Base-by-base conservation (phyloP, 2,329 filamentous ascomycete genomes). In the Botrytis sinoallii region DNA sequence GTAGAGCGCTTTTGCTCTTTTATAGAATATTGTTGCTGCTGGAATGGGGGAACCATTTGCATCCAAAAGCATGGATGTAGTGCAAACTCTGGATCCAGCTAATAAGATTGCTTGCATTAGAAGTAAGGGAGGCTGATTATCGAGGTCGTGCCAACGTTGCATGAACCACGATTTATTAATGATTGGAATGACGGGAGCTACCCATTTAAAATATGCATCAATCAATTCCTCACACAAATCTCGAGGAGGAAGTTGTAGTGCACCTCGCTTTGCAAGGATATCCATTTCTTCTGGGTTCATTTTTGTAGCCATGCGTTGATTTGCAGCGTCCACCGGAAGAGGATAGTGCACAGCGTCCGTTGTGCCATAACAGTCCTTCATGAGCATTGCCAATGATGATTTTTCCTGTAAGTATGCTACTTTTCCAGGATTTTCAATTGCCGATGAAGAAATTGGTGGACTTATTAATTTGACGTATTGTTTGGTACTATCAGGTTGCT, bases 321-420 rank as follows among this genome's bases (percentile, higher is more conserved):
- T 95, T 77, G 93, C 88, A 55, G 97, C 91, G 79, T 95, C 97
- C 78, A 97, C 94, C 6, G 95, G 96, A 3, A 98, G 85, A 1
- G 96, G 96, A 80, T 98, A 98, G 82, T 98, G 95, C n/a, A 98
- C 95, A n/a, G 98, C 94, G 82, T 98, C 95, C 14, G 92, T 91
- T 32, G 92, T 91, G 63, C 94, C 95, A 84, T 97, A 93, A 73
- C 93, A 92, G 82, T 98, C 95, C 82, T 98, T 94, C 55, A 98
- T 95, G 25, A 98, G 88, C n/a, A 98, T 87, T 2, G 94, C 97
- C 74, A 98, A 86, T 81, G 98, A 98, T 25, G 95, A 98, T 0
- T 95, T 98, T 83, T 98, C 96, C 76, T 96, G 96, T 1, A 98
- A 87, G 80, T 97, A 98, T 71, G 95, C 95, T 69, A 98, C 95